These are phyloP conservation scores for Daedalea quercina DNA, from an alignment of 768 basidiomycete genomes.

Conservation along the genomic window DNA sequence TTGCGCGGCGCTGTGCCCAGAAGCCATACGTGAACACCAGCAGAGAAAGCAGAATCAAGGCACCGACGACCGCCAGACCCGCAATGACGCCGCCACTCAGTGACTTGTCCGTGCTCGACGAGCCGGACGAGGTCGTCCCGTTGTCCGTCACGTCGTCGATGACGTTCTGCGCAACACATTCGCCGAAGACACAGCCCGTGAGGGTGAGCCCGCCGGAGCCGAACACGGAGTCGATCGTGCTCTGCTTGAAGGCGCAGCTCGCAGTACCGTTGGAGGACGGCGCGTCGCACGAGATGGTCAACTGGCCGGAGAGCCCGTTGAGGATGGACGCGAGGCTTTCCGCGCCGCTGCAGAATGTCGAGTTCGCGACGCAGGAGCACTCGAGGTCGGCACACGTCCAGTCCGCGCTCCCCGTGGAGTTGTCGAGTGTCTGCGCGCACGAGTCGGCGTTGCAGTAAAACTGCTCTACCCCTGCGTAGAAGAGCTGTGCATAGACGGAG, in stretches of 20 bases:
- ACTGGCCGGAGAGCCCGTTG: constrained; percentile 53
- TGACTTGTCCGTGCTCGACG: constrained; percentile 25
- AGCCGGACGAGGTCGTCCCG: constrained; percentile 24
- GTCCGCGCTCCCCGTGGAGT: constrained; percentile 26
- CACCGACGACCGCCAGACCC: constrained; percentile 80
- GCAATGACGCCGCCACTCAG: constrained; percentile 84
- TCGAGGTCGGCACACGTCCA: too few species aligned
- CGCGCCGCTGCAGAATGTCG: too few species aligned
- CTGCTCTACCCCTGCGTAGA: constrained; percentile 77
- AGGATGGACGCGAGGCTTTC: constrained; percentile 62
- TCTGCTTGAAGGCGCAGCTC: constrained; percentile 75
- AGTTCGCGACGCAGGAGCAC: too few species aligned
- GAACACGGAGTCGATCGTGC: constrained; percentile 60
- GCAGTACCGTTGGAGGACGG: constrained; percentile 37
- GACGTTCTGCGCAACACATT: constrained; percentile 79
- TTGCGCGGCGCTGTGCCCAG: constrained; percentile 54
- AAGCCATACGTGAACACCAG: constrained; percentile 57
- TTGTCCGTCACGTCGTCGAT: constrained; percentile 50
- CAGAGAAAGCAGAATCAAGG: constrained; percentile 50
- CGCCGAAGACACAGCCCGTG: constrained; percentile 74
- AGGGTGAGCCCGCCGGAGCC: constrained; percentile 61
- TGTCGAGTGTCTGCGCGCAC: constrained; percentile 55
- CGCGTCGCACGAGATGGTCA: constrained; percentile 63
- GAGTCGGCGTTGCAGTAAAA: constrained; percentile 75
- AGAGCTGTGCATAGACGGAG: constrained; percentile 60